Evolutionary conservation across 2,329 filamentous ascomycete genomes (phyloP), one percentile per base, ranked within the genome.

Genomic region (Chlorencoelia australis): DNA sequence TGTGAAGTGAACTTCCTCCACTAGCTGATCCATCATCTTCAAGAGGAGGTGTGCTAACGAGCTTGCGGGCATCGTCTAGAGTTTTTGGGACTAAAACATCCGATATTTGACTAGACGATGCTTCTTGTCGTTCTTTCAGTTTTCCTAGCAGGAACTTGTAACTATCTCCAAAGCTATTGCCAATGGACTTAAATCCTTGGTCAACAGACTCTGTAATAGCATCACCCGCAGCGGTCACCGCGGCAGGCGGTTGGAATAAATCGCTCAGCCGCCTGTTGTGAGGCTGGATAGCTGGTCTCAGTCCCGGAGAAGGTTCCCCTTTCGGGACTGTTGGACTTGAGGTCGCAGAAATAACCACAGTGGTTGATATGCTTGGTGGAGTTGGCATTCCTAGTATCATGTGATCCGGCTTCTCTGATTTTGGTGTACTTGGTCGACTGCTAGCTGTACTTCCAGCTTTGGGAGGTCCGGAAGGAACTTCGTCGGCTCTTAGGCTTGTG

Each of bases 121-220:
- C 51, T 48, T 68, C 58, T 55, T 75, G 63, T 49, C 77, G 68
- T 57, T 94, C 87, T 43, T 82, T 85, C 14, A 95, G 68, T 48
- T 87, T 84, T 11, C 89, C 89, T 37, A 98, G 76, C 16, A 98
- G 65, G 56, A 96, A 94, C 42, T 87, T 91, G 62, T 95, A 93
- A 56, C 87, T 95, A 52, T 85, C 87, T 41, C 89, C 88, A 4
- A 96, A 66, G 31, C 86, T 93, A 53, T 73, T 88, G 44, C 89
- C 84, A 47, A 98, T 94, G 22, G 79, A 93, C 55, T 95, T 94
- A 45, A 96, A 68, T 1, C 88, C 75, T 56, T 94, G 87, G 53
- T 98, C 91, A 8, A 91, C 91, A 1, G 86, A 88, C 48, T 73
- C 87, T 41, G 94, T 73, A 17, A 94, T 77, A 2, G 83, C 82